Evolutionary conservation across 192 early-diverging fungal genomes (phyloP), one percentile per base, ranked within the genome.

Genomic region (Coemansia sp.): DNA sequence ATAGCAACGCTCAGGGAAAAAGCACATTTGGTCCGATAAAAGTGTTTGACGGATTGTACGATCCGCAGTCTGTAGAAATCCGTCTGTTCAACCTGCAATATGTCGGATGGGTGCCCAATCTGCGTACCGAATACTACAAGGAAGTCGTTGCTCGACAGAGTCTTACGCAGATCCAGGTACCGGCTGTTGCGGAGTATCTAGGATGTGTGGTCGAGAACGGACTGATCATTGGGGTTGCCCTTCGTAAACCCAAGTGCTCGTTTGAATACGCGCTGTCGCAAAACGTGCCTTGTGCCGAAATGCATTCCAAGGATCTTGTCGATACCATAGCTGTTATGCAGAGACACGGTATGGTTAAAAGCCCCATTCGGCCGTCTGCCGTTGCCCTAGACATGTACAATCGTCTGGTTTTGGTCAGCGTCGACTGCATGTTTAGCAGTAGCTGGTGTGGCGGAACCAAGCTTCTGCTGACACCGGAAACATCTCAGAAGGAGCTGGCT

Each of bases 201-300:
- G 68, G 68, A 0, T 69, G 68, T 33, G 55, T 69, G 2, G 55
- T 69, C 2, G 61, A 69, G 34, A 61, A 69, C 40, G 68, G 68
- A 8, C 18, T 69, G 3, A 52, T 69, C n/a, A 48, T 58, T 12
- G 68, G 68, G 8, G 48, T 69, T 28, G 68, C 68, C 31, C 16
- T 56, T 30, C 12, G 45, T 1, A 32, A 34, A 4, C 33, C 25
- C 3, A 0, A 17, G 54, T 56, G 29, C 14, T 48, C 68, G 42
- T 36, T 69, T 22, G 54, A 60, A 25, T 28, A 60, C 5, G 68
- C 68, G 29, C 55, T 69, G 11, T 16, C 10, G 5, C 14, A 18
- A 12, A 56, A 31, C 30, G 32, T 69, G 14, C 61, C 61, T 4
- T 69, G 68, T 31, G 7, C 54, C 4, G 28, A 63, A 5, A 63